Evolutionary conservation across 140 eudicot species (phyloP).

Genomic region (Anethum foeniculum): DNA sequence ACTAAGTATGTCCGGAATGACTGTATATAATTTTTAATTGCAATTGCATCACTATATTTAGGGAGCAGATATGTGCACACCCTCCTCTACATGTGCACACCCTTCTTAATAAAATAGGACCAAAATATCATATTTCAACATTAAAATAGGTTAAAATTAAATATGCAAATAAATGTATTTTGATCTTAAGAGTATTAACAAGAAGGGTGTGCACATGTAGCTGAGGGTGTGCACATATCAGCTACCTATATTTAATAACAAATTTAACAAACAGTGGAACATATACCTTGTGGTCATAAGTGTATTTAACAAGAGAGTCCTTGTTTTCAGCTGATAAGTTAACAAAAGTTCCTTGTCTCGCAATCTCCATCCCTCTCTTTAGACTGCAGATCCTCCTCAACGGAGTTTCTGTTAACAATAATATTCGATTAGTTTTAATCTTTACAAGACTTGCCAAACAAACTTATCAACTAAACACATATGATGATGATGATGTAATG

Average conservation of each 20-base stretch:
- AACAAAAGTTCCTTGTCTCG: not conserved
- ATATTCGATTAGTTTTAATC: not conserved
- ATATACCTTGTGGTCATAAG: not conserved
- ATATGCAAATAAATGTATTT: too few relatives aligned
- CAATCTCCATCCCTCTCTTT: not conserved
- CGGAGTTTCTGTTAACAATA: not conserved
- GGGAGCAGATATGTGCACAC: too few relatives aligned
- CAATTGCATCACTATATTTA: not conserved
- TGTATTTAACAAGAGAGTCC: not conserved
- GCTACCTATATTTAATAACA: not conserved
- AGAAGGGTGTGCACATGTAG: too few relatives aligned
- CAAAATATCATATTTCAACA: too few relatives aligned
- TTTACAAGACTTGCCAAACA: not conserved
- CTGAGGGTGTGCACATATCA: too few relatives aligned
- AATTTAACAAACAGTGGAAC: not conserved
- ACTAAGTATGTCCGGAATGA: not conserved
- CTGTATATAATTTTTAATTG: not conserved
- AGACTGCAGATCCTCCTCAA: not conserved
- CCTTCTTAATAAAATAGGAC: too few relatives aligned
- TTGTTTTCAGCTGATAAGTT: not conserved
- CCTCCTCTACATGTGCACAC: too few relatives aligned
- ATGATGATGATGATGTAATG: not conserved
- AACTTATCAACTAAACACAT: not conserved
- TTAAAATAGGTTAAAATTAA: too few relatives aligned
- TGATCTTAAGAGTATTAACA: too few relatives aligned